Evolutionary conservation across 495 filamentous ascomycete genomes (phyloP).

Genomic region (Penicillium roqueforti): DNA sequence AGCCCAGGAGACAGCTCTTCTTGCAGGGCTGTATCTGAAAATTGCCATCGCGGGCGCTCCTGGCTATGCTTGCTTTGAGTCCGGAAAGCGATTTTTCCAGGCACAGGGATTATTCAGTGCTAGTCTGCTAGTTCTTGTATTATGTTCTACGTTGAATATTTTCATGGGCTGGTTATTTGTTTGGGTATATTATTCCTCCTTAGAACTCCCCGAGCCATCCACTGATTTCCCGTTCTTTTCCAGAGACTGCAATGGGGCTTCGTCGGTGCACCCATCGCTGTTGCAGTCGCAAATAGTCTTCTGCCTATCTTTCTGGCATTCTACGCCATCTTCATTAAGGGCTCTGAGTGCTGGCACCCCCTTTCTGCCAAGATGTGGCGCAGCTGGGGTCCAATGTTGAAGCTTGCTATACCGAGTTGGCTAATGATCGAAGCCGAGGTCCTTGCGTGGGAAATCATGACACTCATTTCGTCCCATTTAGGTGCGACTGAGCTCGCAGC

Average conservation of each 20-base stretch:
- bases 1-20: slow-evolving; percentile 54
- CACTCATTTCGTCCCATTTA: slow-evolving; percentile 48
- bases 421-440: slow-evolving; percentile 56
- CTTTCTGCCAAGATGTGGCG: slow-evolving; percentile 43
- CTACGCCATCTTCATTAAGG: slow-evolving; percentile 49
- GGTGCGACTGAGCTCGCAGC: slow-evolving; percentile 44
- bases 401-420: slow-evolving; percentile 53
- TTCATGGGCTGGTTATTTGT: slow-evolving; percentile 67
- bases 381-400: slow-evolving; percentile 55
- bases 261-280: slow-evolving; percentile 53
- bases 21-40: slow-evolving; percentile 64
- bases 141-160: slow-evolving; percentile 63
- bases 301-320: slow-evolving; percentile 48
- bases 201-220: neutral
- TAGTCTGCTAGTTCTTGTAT: slow-evolving; percentile 60
- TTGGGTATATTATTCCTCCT: slow-evolving; percentile 39
- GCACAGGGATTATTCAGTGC: slow-evolving; percentile 68
- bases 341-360: slow-evolving; percentile 53
- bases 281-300: slow-evolving; percentile 50
- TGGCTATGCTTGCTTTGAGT: slow-evolving; percentile 65
- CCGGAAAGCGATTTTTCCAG: slow-evolving; percentile 67
- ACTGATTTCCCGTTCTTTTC: neutral
- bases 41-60: slow-evolving; percentile 62
- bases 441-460: slow-evolving; percentile 54
- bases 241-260: slow-evolving; percentile 50